Evolutionary conservation across 1,284 basidiomycete species (phyloP).

Genomic region (Ganoderma multipileum): DNA sequence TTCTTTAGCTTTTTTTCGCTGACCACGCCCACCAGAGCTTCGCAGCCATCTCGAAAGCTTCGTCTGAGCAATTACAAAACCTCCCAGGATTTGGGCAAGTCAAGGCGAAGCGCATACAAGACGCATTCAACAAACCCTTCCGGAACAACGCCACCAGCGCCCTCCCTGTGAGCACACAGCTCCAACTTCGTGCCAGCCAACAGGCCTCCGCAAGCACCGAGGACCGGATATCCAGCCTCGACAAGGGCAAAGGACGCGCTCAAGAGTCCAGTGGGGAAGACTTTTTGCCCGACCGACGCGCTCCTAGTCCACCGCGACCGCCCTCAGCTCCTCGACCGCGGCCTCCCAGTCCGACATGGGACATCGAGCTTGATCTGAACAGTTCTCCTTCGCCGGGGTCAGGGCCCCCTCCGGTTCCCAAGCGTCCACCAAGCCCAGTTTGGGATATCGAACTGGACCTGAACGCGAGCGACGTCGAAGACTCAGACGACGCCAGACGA

Average conservation of each 20-base stretch:
- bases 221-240: slow-evolving; percentile 15
- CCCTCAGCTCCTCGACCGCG: slow-evolving; percentile 18
- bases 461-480: slow-evolving; percentile 42
- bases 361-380: slow-evolving; percentile 48
- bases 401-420: slow-evolving; percentile 24
- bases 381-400: slow-evolving; percentile 29
- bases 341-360: slow-evolving; percentile 44
- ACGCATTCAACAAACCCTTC: slow-evolving; percentile 81
- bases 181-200: slow-evolving; percentile 20
- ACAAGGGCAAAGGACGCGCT: slow-evolving; percentile 28
- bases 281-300: slow-evolving; percentile 6
- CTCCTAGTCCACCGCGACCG: slow-evolving; percentile 19
- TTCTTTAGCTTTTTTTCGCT: background rate
- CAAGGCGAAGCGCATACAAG: slow-evolving; percentile 87
- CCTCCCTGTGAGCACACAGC: slow-evolving; percentile 40
- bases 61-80: slow-evolving; percentile 76
- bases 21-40: slow-evolving; percentile 68
- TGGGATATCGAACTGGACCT: slow-evolving; percentile 70
- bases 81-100: slow-evolving; percentile 95
- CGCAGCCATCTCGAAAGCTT: slow-evolving; percentile 76
- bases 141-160: slow-evolving; percentile 66
- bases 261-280: background rate
- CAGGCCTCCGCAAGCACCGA: slow-evolving; percentile 1
- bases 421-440: slow-evolving; percentile 42
- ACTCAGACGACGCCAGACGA: slow-evolving; percentile 9